These are phyloP conservation scores for Claviceps pusilla DNA, from an alignment of 2,329 filamentous ascomycete genomes.

Conservation along the genomic window DNA sequence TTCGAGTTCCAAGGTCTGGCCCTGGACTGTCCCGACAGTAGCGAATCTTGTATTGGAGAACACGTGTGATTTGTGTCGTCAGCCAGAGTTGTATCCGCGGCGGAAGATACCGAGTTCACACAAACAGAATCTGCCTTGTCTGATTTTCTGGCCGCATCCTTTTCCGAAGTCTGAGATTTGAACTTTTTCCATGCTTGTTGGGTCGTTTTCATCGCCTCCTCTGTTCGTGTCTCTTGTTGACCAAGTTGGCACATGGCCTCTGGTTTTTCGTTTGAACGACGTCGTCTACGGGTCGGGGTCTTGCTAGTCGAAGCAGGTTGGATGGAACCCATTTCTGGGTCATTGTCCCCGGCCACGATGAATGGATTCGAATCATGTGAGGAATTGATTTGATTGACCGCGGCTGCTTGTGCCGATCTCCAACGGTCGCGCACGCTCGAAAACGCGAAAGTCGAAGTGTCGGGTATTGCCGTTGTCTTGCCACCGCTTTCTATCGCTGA, in stretches of 20 bases:
- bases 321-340: constrained; percentile 1
- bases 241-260: background rate
- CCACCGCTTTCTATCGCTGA: constrained; percentile 22
- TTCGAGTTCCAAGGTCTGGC: constrained; percentile 1
- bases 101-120: background rate
- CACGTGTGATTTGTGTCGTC: background rate
- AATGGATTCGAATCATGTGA: background rate
- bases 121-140: background rate
- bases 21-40: background rate
- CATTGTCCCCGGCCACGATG: constrained; percentile 2
- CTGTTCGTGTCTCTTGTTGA: background rate
- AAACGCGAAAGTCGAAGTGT: constrained; percentile 22
- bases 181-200: constrained; percentile 25
- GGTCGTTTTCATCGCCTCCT: constrained; percentile 3
- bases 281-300: background rate
- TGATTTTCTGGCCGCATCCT: background rate
- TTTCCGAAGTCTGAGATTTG: constrained; percentile 9
- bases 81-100: background rate
- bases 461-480: constrained; percentile 22
- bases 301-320: background rate
- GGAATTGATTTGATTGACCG: constrained; percentile 1
- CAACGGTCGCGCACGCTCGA: constrained; percentile 27
- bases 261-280: background rate
- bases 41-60: background rate
- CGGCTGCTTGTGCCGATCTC: constrained; percentile 15